Conservation (phyloP, 805 yeast genomes). For the Suhomyces sp. region DNA sequence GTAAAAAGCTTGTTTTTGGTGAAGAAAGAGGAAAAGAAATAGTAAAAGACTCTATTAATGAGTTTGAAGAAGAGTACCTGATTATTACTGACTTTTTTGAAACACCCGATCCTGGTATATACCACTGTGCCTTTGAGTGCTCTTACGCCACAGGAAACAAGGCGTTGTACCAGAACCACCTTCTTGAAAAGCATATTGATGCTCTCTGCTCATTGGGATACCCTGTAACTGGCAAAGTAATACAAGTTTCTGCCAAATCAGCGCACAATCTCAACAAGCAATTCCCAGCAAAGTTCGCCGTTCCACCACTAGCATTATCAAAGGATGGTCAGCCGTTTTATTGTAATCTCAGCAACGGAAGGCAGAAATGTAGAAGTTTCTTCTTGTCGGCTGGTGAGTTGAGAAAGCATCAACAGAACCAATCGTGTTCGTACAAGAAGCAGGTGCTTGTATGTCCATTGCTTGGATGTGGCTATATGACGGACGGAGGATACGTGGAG, state of each 20-base stretch:
- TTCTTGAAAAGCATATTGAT: conserved; percentile 19
- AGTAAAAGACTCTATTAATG: neutral
- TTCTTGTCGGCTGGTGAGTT: conserved; percentile 17
- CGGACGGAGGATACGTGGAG: conserved; percentile 27
- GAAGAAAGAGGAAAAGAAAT: neutral
- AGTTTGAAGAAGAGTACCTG: conserved; percentile 26
- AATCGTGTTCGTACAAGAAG: conserved; percentile 24
- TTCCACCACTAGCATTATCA: conserved; percentile 23
- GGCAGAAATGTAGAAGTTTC: conserved; percentile 13
- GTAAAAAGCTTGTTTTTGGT: neutral
- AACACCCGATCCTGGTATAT: conserved; percentile 7
- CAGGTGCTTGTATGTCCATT: conserved; percentile 38
- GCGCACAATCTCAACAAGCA: conserved; percentile 9
- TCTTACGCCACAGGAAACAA: conserved; percentile 29
- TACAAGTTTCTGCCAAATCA: conserved; percentile 1
- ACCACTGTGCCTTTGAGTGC: conserved; percentile 28
- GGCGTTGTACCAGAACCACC: conserved; percentile 22
- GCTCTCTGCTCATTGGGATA: conserved; percentile 23
- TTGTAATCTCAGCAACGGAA: conserved; percentile 11
- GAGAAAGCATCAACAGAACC: conserved; percentile 15
- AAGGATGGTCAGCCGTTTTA: conserved; percentile 16
- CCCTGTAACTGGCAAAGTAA: conserved; percentile 12
- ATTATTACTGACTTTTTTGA: conserved; percentile 7
- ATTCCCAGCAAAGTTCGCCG: conserved; percentile 22
- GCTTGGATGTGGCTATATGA: conserved; percentile 39